A percentile compares a stretch with the other conserved stretches of the same genome.
Conservation (phyloP, 2,329 filamentous ascomycete genomes). For the Xylaria sp. region DNA sequence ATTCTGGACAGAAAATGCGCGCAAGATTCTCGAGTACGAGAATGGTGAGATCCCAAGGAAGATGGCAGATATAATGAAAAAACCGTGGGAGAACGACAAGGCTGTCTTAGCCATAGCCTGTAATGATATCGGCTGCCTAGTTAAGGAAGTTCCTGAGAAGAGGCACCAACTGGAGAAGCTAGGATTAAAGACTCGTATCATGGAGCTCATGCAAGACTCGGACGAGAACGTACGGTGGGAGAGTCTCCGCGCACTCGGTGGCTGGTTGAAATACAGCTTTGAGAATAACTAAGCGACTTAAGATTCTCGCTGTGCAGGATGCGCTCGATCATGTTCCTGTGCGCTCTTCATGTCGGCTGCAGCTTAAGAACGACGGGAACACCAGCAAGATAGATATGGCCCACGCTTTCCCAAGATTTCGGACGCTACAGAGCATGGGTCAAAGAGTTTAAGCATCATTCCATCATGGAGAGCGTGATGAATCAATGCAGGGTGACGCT, state of each 20-base stretch:
- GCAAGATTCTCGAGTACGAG: conserved; percentile 84
- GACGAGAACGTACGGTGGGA: conserved; percentile 94
- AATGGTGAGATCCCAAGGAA: conserved; percentile 81
- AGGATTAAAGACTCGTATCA: conserved; percentile 85
- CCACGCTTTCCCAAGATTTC: neutral
- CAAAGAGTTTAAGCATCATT: neutral
- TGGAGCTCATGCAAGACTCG: conserved; percentile 91
- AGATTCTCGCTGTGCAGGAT: conserved; percentile 3
- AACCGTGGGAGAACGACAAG: conserved; percentile 80
- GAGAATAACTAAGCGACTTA: conserved; percentile 51
- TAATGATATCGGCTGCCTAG: conserved; percentile 88
- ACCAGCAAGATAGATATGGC: conserved; percentile 2
- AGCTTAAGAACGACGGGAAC: neutral
- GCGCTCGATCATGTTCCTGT: conserved; percentile 34
- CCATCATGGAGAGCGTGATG: conserved; percentile 4
- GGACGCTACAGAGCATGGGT: conserved; percentile 1
- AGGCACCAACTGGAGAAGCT: conserved; percentile 81
- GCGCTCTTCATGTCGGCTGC: conserved; percentile 4
- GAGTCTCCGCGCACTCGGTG: conserved; percentile 81
- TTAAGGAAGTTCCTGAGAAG: conserved; percentile 89
- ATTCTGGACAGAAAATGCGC: conserved; percentile 93
- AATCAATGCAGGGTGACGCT: neutral
- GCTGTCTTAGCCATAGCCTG: conserved; percentile 92
- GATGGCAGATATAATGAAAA: conserved; percentile 82
- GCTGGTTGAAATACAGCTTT: conserved; percentile 73